Percentiles rank a stretch among this genome's conserved stretches.
Conservation (phyloP, 441 rosid genomes). For the Breynia disticha region DNA sequence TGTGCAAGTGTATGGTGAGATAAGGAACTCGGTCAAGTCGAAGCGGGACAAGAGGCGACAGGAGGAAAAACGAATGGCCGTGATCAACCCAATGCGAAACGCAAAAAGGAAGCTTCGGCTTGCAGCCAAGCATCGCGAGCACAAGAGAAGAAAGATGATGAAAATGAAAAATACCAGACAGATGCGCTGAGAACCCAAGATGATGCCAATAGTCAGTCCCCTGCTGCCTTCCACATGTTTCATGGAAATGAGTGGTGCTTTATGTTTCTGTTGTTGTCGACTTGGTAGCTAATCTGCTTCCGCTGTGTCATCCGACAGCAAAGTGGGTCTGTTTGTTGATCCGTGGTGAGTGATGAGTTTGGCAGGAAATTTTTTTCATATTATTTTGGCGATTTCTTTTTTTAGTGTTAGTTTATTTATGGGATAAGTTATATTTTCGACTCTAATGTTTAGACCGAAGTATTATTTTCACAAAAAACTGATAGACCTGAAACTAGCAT, state of each 20-base stretch:
- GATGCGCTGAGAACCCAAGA: constrained; percentile 12
- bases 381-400: no score
- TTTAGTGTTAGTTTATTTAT: no score
- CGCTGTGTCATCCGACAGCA: no score
- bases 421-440: no score
- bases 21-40: constrained; percentile 47
- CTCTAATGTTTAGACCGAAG: no score
- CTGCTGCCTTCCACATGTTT: not conserved
- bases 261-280: not conserved
- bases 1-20: constrained; percentile 46
- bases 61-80: constrained; percentile 83
- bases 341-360: no score
- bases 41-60: constrained; percentile 75
- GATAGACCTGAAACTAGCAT: no score
- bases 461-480: no score
- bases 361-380: no score
- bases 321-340: no score
- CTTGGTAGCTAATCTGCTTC: no score
- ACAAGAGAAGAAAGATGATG: constrained; percentile 78
- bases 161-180: constrained; percentile 43
- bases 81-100: constrained; percentile 64
- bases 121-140: constrained; percentile 63
- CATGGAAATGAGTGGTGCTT: not conserved
- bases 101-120: constrained; percentile 81
- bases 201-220: not conserved